Evolutionary conservation across 257 asterid species (phyloP).

Genomic region (Phtheirospermum japonicum): DNA sequence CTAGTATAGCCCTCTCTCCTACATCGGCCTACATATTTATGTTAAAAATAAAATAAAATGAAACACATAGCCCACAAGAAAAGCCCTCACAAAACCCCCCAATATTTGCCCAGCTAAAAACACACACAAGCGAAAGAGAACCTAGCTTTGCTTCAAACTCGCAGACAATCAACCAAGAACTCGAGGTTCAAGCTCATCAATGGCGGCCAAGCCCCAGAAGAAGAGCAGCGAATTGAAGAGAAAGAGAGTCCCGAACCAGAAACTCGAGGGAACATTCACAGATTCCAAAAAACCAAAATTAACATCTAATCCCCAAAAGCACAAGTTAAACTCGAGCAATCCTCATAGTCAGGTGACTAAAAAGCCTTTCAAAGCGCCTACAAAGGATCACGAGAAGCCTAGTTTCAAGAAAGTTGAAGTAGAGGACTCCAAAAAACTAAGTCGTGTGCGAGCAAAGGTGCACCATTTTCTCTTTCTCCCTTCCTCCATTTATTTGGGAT

Average conservation of each 20-base stretch:
- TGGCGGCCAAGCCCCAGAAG: constrained; percentile 62
- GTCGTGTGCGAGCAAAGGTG: constrained; percentile 76
- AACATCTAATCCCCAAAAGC: constrained; percentile 33
- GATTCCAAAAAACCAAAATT: constrained; percentile 43
- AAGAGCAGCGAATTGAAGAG: constrained; percentile 52
- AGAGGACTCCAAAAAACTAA: constrained; percentile 41
- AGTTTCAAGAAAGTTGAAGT: constrained; percentile 36
- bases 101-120: constrained; percentile 14
- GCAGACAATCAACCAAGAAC: constrained; percentile 11
- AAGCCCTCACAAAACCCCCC: constrained; percentile 25
- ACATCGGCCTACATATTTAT: too few species aligned
- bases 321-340: constrained; percentile 34
- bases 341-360: constrained; percentile 33
- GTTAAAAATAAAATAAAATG: too few species aligned
- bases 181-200: constrained; percentile 33
- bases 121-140: not conserved
- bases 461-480: not conserved
- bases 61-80: not conserved
- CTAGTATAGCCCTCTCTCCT: too few species aligned
- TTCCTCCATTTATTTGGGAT: not conserved
- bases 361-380: constrained; percentile 37
- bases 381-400: constrained; percentile 33
- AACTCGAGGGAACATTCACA: constrained; percentile 32
- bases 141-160: not conserved
- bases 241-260: constrained; percentile 41